Conservation (phyloP, 129 eudicot species). For the Gnaphalium uliginosum region DNA sequence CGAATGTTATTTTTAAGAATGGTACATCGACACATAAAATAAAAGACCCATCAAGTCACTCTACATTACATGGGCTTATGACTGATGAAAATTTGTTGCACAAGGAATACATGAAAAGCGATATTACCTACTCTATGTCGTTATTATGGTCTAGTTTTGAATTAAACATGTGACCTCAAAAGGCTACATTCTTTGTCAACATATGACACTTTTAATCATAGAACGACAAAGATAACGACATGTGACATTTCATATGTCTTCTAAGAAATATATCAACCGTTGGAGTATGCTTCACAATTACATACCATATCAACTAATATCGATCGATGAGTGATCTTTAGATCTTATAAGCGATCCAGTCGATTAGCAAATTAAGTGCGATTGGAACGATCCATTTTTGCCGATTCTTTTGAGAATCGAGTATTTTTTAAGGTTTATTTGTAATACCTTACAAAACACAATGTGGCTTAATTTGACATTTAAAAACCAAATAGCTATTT, state of each 20-base stretch:
- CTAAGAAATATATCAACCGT: conserved; percentile 22
- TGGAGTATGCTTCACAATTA: not conserved
- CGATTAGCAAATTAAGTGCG: not conserved
- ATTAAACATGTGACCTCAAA: conserved; percentile 30
- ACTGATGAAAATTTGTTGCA: not conserved
- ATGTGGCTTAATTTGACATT: not conserved
- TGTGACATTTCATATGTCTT: conserved; percentile 37
- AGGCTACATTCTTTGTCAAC: conserved; percentile 30
- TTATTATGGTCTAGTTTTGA: not conserved
- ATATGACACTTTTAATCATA: conserved; percentile 28
- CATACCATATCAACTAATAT: not conserved
- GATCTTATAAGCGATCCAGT: not conserved
- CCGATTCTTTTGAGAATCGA: too few species aligned
- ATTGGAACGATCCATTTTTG: too few species aligned
- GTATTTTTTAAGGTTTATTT: too few species aligned
- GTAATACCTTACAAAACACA: too few species aligned
- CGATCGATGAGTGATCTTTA: not conserved
- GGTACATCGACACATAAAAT: not conserved
- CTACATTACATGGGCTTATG: not conserved
- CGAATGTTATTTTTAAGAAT: not conserved
- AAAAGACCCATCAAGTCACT: not conserved
- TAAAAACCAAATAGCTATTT: not conserved
- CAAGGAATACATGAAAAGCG: not conserved
- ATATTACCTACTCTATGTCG: not conserved
- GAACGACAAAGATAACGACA: conserved; percentile 24